Evolutionary conservation across 305 asterid genomes (phyloP), one percentile per base, ranked within the genome.

Genomic region (Coffea humblotiana): DNA sequence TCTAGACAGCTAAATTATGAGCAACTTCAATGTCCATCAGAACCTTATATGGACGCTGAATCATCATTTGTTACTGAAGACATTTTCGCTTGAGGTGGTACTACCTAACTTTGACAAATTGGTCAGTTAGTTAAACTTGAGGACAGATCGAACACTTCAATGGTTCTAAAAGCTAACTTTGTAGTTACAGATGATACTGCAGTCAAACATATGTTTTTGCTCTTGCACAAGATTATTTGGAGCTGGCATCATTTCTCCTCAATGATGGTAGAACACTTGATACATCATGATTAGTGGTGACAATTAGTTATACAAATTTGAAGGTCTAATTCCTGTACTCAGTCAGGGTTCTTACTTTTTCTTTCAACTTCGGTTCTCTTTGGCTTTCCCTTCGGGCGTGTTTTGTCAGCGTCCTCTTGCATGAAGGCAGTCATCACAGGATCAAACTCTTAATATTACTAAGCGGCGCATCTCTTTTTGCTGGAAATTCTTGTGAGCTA

Each of bases 1-100:
- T 91, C 91, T 49, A 92, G 99, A 84, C 99, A 95, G 79, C 90
- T 92, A 84, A 82, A 92, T 88, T 95, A 92, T 49, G 98, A 91
- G 86, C 97, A 92, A 81, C 84, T 95, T 68, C 91, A 87, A 23
- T 76, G 37, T 81, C 76, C 85, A 32, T 77, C 91, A 0, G 92
- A 90, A 61, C 89, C 92, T 82, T 80, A 88, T 80, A 72, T 64
- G 63, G 82, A 71, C 76, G 78, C 80, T 35, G 89, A 89, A 52
- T 74, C 92, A 29, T 81, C 90, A 51, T 84, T 90, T 82, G 37
- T 86, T 47, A 85, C 90, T 23, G 98, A 95, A 87, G 97, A 92
- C 85, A 87, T 93, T 82, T 95, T 92, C 88, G 97, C 93, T 56
- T 91, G 70, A 81, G 63, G 61, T 52, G 40, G 71, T 69, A 23